Evolutionary conservation across 2,329 filamentous ascomycete genomes (phyloP), one percentile per base, ranked within the genome.

Genomic region (Cordyceps tenuipes): DNA sequence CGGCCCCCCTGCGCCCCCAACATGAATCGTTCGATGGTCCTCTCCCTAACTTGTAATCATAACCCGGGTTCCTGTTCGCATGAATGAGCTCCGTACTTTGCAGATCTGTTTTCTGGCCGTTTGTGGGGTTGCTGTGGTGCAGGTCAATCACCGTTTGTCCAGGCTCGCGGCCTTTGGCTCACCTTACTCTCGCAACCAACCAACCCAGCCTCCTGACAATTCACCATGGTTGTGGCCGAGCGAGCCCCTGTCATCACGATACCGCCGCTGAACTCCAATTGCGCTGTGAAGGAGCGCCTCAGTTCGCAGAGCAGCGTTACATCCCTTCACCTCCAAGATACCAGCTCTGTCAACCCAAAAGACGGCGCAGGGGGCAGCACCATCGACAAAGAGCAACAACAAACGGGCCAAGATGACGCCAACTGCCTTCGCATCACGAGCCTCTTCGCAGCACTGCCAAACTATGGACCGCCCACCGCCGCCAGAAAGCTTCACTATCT

Each of bases 381-480:
- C 26, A 19, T 43, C 39, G 15, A 56, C n/a, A 36, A 34, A 26
- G 36, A 47, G 26, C 17, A 44, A 12, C 26, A 56, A 53, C 39
- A 41, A 39, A 19, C 44, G 26, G 54, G 10, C 44, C 43, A 48
- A n/a, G 43, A 57, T 48, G 54, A 57, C n/a, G 19, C 41, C 41
- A 36, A 44, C 31, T 8, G 15, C 29, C 19, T 54, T 21, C 54
- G 49, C 17, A 54, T 52, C 9, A 57, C 53, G 15, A 56, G 48
- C 34, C 53, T 61, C 4, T 58, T 61, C 34, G 31, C 60, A 34
- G 4, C 21, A 26, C 23, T 57, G 65, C 88, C 90, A 3, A 76
- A 96, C 5, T 97, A 97, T 65, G 91, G 91, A 6, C 89, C 90
- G 0, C 85, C 91, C 0, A 86, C 88, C 0, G 56, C 82, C 0